Conservation (phyloP, 2,329 filamentous ascomycete genomes). For the Phaeosphaeria sp. region DNA sequence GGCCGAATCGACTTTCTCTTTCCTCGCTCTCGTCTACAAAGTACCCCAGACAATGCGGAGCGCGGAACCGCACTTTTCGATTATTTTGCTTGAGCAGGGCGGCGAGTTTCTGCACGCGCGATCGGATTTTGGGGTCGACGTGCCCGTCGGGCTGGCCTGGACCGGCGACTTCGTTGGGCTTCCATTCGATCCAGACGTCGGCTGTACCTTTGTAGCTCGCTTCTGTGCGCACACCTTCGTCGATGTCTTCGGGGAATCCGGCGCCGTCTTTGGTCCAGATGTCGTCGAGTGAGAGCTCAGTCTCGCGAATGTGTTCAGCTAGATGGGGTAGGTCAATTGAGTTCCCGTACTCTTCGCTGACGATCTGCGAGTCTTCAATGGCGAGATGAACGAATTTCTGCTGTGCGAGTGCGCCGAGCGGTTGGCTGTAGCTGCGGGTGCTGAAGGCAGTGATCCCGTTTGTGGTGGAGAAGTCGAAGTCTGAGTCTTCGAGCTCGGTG, state of each 20-base stretch:
- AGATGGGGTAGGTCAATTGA: slow-evolving; percentile 32
- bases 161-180: slow-evolving; percentile 31
- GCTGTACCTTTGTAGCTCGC: slow-evolving; percentile 28
- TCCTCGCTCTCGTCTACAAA: slow-evolving; percentile 43
- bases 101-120: slow-evolving; percentile 41
- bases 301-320: slow-evolving; percentile 13
- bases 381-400: slow-evolving; percentile 45
- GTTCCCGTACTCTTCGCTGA: slow-evolving; percentile 33
- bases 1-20: slow-evolving; percentile 54
- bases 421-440: slow-evolving; percentile 13
- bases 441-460: slow-evolving; percentile 1
- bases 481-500: slow-evolving; percentile 24
- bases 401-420: slow-evolving; percentile 41
- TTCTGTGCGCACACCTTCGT: slow-evolving; percentile 36
- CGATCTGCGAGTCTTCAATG: slow-evolving; percentile 34
- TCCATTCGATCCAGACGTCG: slow-evolving; percentile 49
- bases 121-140: slow-evolving; percentile 34
- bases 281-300: slow-evolving; percentile 12
- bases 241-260: slow-evolving; percentile 21
- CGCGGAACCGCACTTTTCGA: slow-evolving; percentile 38
- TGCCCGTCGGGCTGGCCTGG: slow-evolving; percentile 21
- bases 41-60: slow-evolving; percentile 45
- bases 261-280: slow-evolving; percentile 25
- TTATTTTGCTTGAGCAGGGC: slow-evolving; percentile 42
- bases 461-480: slow-evolving; percentile 18